Evolutionary conservation across 768 basidiomycete species (phyloP).

Genomic region (Porphyrellus cyaneotinctus): DNA sequence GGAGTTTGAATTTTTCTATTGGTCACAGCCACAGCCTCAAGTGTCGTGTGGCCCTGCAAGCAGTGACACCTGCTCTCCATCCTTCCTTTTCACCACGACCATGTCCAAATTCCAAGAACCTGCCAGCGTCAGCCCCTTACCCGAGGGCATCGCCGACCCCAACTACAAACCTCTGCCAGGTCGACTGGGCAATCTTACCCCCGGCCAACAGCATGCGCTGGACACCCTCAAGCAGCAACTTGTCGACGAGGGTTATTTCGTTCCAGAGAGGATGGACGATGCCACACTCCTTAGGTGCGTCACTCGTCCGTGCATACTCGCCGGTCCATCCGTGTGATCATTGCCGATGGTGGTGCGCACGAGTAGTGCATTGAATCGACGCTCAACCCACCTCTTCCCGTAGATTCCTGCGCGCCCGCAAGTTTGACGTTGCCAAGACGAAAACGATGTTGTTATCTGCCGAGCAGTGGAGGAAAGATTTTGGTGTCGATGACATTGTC

Average conservation of each 20-base stretch:
- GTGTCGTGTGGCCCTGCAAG: no score
- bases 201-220: slow-evolving; percentile 58
- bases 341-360: slow-evolving; percentile 12
- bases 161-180: slow-evolving; percentile 68
- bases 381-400: neutral
- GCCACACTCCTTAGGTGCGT: slow-evolving; percentile 61
- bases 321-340: slow-evolving; percentile 9
- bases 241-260: slow-evolving; percentile 55
- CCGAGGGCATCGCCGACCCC: slow-evolving; percentile 57
- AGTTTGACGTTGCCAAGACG: slow-evolving; percentile 79
- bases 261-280: slow-evolving; percentile 66
- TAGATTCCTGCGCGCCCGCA: slow-evolving; percentile 90
- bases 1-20: no score
- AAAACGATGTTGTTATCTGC: slow-evolving; percentile 79
- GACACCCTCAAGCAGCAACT: slow-evolving; percentile 66
- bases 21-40: no score
- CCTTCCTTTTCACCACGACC: slow-evolving; percentile 9
- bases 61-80: no score
- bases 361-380: neutral
- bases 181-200: slow-evolving; percentile 72
- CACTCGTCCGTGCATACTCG: neutral
- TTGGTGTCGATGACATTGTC: slow-evolving; percentile 71
- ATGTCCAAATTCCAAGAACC: slow-evolving; percentile 32
- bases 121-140: slow-evolving; percentile 53
- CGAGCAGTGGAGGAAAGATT: slow-evolving; percentile 89